phyloP scores from a whole-genome alignment of 2,329 filamentous ascomycete species.

The Scedosporium aurantiacum region DNA sequence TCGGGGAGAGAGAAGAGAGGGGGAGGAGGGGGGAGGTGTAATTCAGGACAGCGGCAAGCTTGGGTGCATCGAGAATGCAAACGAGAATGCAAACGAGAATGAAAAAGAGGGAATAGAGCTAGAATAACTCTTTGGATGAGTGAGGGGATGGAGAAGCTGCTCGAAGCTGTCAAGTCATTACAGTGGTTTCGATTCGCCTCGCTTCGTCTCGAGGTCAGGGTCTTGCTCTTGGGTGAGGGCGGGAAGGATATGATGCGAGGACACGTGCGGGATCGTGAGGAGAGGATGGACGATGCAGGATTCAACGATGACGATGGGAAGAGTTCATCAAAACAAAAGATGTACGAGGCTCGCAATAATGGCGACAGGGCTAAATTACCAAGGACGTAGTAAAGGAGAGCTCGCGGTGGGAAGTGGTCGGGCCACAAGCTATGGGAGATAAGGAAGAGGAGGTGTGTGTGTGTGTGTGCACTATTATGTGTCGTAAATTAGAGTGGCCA shows the following conservation, averaged over 20 bases:
- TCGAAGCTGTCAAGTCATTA: not conserved
- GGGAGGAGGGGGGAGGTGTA: not conserved
- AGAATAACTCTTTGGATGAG: too few species aligned
- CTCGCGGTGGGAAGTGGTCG: not conserved
- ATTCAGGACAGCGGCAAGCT: not conserved
- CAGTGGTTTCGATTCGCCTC: not conserved
- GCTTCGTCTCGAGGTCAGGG: not conserved
- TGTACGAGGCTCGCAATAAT: too few species aligned
- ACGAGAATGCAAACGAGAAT: too few species aligned
- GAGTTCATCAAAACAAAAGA: too few species aligned
- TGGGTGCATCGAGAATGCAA: too few species aligned
- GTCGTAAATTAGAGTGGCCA: not conserved
- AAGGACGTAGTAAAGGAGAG: not conserved
- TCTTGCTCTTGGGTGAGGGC: not conserved
- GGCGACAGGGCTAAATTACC: too few species aligned
- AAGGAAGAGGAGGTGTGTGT: not conserved
- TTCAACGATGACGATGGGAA: not conserved
- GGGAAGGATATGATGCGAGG: not conserved
- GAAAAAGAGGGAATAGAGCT: too few species aligned
- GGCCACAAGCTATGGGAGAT: not conserved
- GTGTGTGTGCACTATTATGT: not conserved
- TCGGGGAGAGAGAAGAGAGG: conserved; percentile 7
- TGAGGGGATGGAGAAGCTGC: not conserved
- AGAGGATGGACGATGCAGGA: not conserved
- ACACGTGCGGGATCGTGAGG: not conserved